Conservation (phyloP, 805 yeast genomes). For the Zygosaccharomyces siamensis region DNA sequence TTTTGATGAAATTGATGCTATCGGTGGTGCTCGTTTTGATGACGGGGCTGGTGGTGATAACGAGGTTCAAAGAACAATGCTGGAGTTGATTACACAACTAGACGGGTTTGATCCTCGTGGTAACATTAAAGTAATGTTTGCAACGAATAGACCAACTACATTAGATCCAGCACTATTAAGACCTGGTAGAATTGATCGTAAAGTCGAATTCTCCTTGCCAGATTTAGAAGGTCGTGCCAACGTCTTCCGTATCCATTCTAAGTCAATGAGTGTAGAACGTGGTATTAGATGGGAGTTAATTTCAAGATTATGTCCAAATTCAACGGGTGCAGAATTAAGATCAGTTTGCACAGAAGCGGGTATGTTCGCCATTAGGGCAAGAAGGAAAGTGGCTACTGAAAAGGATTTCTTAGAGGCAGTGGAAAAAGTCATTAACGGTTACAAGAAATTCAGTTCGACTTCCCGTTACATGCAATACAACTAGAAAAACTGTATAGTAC, state of each 20-base stretch:
- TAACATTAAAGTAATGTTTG: constrained; percentile 98
- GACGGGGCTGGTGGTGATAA: constrained; percentile 99
- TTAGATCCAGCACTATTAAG: constrained; percentile 95
- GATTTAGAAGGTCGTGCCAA: constrained; percentile 98
- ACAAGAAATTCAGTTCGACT: constrained; percentile 94
- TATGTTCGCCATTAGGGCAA: constrained; percentile 97
- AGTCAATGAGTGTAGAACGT: constrained; percentile 96
- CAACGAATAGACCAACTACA: constrained; percentile 97
- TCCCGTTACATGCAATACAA: constrained; percentile 98
- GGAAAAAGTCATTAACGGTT: constrained; percentile 97
- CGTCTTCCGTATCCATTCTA: constrained; percentile 93
- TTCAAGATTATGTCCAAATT: constrained; percentile 94
- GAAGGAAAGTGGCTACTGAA: constrained; percentile 97
- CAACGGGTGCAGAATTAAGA: constrained; percentile 97
- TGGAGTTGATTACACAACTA: constrained; percentile 93
- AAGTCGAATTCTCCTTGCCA: constrained; percentile 94
- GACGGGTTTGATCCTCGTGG: constrained; percentile 99
- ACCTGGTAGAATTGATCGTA: constrained; percentile 98
- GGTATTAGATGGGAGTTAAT: constrained; percentile 98
- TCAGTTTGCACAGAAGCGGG: constrained; percentile 99
- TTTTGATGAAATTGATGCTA: constrained; percentile 97
- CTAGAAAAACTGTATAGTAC: constrained; percentile 34
- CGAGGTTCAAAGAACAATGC: constrained; percentile 98
- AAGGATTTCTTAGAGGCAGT: constrained; percentile 97
- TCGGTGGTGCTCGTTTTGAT: constrained; percentile 99